A percentile compares a stretch with the other conserved stretches of the same genome.
Evolutionary conservation across 768 basidiomycete species (phyloP).

Genomic region (Mycena filopes): DNA sequence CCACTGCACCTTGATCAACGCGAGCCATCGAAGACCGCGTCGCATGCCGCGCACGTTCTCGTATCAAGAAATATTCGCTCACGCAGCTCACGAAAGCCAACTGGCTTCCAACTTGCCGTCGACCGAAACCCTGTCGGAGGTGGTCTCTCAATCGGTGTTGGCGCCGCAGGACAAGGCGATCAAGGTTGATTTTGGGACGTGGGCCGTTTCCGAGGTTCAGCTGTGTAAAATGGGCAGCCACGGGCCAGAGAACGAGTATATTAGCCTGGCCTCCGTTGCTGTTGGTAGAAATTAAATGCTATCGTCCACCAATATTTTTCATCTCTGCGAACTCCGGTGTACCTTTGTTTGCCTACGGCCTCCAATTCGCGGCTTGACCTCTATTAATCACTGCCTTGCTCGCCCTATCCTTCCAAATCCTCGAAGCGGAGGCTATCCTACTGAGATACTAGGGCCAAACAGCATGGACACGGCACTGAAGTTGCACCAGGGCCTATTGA

Average conservation of each 20-base stretch:
- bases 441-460: no score
- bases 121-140: no score
- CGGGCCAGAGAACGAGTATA: slow-evolving; percentile 71
- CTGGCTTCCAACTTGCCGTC: background rate
- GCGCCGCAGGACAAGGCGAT: slow-evolving; percentile 27
- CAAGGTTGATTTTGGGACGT: slow-evolving; percentile 62
- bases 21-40: slow-evolving; percentile 53
- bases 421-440: no score
- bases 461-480: no score
- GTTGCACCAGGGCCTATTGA: no score
- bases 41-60: slow-evolving; percentile 46
- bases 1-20: slow-evolving; percentile 64
- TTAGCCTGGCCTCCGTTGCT: slow-evolving; percentile 48
- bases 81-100: background rate
- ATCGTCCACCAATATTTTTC: no score
- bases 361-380: no score
- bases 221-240: slow-evolving; percentile 79
- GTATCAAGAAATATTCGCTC: slow-evolving; percentile 48
- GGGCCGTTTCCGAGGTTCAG: slow-evolving; percentile 65
- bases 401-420: no score
- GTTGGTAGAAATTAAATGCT: slow-evolving; percentile 7
- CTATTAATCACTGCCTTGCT: no score
- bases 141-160: no score
- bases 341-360: no score
- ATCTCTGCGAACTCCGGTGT: no score